Evolutionary conservation across 306 rosid genomes (phyloP), one percentile per base, ranked within the genome.

Genomic region (Vicia faba): DNA sequence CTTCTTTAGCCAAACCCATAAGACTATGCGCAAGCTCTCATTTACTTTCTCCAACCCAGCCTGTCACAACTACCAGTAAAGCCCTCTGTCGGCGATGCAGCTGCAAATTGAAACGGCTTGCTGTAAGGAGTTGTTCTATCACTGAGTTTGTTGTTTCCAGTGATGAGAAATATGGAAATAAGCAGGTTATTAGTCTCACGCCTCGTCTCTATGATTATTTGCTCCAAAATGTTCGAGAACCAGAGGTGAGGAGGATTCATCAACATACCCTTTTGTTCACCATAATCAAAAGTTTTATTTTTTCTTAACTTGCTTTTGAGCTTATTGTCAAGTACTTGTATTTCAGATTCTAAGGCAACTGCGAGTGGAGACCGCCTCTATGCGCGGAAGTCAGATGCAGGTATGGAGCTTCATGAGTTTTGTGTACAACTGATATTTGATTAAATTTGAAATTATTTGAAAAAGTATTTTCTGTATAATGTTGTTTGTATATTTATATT

Each of bases 381-480:
- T 89, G 89, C 85, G 53, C 8, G 98, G 96, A 78, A 84, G 96
- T 72, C 88, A 84, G 75, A 93, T 93, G 98, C 98, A 89, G 95
- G n/a, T n/a, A n/a, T n/a, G n/a, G n/a, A n/a, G n/a, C n/a, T n/a
- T n/a, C n/a, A n/a, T n/a, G n/a, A n/a, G n/a, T n/a, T n/a, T n/a
- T n/a, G n/a, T n/a, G n/a, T n/a, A n/a, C n/a, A n/a, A n/a, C n/a
- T n/a, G n/a, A n/a, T n/a, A n/a, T n/a, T n/a, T n/a, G n/a, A n/a
- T n/a, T n/a, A n/a, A n/a, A n/a, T n/a, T n/a, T n/a, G n/a, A n/a
- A n/a, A n/a, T n/a, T n/a, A n/a, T n/a, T n/a, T n/a, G n/a, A n/a
- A n/a, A n/a, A n/a, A n/a, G n/a, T n/a, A n/a, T n/a, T n/a, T n/a
- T n/a, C n/a, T n/a, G n/a, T n/a, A n/a, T n/a, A n/a, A n/a, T n/a